Evolutionary conservation across 1,139 yeast genomes (phyloP), one percentile per base, ranked within the genome.

Genomic region (Protomyces inundatus): DNA sequence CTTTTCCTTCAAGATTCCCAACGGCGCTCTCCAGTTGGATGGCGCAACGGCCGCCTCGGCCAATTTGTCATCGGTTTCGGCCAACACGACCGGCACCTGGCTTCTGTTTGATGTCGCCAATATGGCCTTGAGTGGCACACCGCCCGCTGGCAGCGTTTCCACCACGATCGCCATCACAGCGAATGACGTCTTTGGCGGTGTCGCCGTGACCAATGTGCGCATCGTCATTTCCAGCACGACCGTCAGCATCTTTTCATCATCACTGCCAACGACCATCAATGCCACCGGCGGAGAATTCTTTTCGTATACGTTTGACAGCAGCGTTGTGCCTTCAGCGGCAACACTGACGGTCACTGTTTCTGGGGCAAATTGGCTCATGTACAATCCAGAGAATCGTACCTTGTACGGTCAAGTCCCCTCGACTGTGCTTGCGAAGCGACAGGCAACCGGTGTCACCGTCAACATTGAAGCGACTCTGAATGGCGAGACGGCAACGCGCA

Each of bases 361-460:
- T n/a, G 51, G 66, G 16, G 79, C 82, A 0, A 76, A 77, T 65
- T 91, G 97, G 97, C 77, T 91, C 65, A 71, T 77, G 3, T 90
- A 81, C 74, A 81, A 84, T 71, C 70, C 77, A 35, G 72, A 78
- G 14, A 90, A 89, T 72, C 76, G 80, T 71, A 86, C 96, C 1
- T 80, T 91, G 66, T 77, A 77, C 53, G 98, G 98, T 35, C 68
- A 70, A 56, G 86, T 84, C 1, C 96, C 98, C 39, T n/a, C 59
- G 50, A 12, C 36, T 45, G 3, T 42, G 50, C 10, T 67, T 46
- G 12, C 52, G 45, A 51, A 58, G 56, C 39, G 62, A 10, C 62
- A 58, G 32, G 14, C 36, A 6, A 23, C 46, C 9, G 67, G 56
- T 3, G 59, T 67, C 70, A 16, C 64, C 32, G 69, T 68, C 32